Evolutionary conservation across 2,329 filamentous ascomycete species (phyloP).

Genomic region (Penicillium sp.): DNA sequence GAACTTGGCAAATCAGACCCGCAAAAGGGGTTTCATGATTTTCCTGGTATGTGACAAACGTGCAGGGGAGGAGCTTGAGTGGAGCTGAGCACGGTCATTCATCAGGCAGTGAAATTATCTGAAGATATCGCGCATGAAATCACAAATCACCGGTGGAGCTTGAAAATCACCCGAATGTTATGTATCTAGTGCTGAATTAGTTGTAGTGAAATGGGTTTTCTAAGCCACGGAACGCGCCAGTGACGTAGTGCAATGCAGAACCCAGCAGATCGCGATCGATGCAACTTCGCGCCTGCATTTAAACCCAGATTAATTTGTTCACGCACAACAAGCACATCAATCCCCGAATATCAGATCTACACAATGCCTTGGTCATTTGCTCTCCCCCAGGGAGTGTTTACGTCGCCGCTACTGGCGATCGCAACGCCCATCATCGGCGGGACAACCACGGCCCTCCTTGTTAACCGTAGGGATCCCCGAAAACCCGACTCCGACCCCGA

Average conservation of each 20-base stretch:
- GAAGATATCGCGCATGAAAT: not conserved
- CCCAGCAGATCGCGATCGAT: slow-evolving; percentile 5
- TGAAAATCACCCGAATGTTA: too few relatives aligned
- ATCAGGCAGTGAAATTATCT: not conserved
- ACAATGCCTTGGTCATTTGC: slow-evolving; percentile 30
- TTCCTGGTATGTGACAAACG: not conserved
- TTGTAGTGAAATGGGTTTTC: not conserved
- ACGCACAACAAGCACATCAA: not conserved
- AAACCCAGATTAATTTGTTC: not conserved
- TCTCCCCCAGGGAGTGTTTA: slow-evolving; percentile 30
- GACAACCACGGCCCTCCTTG: slow-evolving; percentile 29
- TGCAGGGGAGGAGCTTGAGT: not conserved
- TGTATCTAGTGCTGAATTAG: not conserved
- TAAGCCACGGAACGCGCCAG: not conserved
- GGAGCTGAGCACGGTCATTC: not conserved
- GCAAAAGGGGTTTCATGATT: not conserved
- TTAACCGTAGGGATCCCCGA: slow-evolving; percentile 25
- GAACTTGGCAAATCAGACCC: not conserved
- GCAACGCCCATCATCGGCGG: slow-evolving; percentile 29
- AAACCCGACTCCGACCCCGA: not conserved
- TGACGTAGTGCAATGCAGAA: not conserved
- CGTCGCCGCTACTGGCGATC: slow-evolving; percentile 31
- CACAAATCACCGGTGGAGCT: too few relatives aligned
- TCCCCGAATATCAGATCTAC: not conserved
- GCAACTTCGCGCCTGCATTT: not conserved